Base-by-base conservation (phyloP, 139 green algal genomes). In the Bryopsis sp. region DNA sequence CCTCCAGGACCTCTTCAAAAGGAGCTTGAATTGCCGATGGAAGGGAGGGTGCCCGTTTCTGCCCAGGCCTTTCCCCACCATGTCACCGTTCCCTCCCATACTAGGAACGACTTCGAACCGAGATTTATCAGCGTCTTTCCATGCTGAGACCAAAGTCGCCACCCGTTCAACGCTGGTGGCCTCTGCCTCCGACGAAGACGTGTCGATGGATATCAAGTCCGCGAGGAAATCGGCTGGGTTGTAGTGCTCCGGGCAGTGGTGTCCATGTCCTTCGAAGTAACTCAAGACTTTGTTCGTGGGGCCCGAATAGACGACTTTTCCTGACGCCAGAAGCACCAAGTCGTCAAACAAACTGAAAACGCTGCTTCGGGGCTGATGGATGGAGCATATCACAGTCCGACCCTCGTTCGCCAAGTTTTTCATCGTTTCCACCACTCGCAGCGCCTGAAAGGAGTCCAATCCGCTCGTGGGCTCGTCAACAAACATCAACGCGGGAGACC, bases 271-370 rank as follows among this genome's bases (percentile, higher is more conserved):
- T 7, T 58, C 74, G 76, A 96, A 96, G 74, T 93, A 76, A 4
- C 34, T 39, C n/a, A 96, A 7, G 33, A 37, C 76, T 24, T 79
- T 37, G 1, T 59, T 47, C 0, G 82, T 74, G 0, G 76, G 70
- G 3, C 86, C 88, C 2, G 38, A 58, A 64, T 93, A 93, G 37
- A 90, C 72, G 31, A 83, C 47, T 36, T 59, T 48, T 2, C 81
- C 81, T 57, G 78, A 67, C 2, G 76, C 77, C 47, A 97, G 68
- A 36, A 97, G 83, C 37, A 96, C 67, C 50, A 97, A 74, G 79
- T 96, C 91, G 60, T 97, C 91, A 72, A 97, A 94, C 69, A 95
- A 78, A 37, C 68, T 73, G 57, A 92, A 97, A 61, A 97, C 90
- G 72, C 73, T 87, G 78, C 54, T 80, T 71, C 90, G 86, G 5